Conservation (phyloP, 2,329 filamentous ascomycete genomes). For the Aspergillus amoenus region DNA sequence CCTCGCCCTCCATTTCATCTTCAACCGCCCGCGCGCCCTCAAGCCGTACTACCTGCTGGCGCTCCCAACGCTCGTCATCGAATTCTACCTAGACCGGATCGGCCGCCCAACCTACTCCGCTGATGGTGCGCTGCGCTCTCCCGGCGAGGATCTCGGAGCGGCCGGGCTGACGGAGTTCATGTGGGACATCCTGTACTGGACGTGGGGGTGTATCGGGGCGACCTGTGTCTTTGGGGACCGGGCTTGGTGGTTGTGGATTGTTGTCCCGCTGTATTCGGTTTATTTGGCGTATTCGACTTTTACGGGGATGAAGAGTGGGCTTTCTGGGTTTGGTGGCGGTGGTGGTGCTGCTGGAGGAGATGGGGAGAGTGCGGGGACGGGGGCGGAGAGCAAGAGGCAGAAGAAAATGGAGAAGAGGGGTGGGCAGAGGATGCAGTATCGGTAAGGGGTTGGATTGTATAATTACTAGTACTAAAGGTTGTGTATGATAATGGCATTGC, state of each 20-base stretch:
- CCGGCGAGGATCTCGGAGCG: conserved; percentile 85
- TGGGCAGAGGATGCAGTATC: conserved; percentile 44
- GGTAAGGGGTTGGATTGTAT: conserved; percentile 25
- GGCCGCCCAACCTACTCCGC: conserved; percentile 73
- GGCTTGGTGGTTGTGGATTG: conserved; percentile 65
- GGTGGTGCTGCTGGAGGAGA: conserved; percentile 27
- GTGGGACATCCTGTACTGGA: conserved; percentile 97
- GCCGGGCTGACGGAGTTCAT: conserved; percentile 93
- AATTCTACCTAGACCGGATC: conserved; percentile 81
- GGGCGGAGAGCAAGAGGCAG: conserved; percentile 50
- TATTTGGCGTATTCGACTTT: conserved; percentile 49
- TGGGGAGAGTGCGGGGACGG: conserved; percentile 12
- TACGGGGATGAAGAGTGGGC: conserved; percentile 46
- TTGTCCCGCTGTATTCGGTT: conserved; percentile 49
- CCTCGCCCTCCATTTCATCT: conserved; percentile 65
- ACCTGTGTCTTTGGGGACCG: conserved; percentile 79
- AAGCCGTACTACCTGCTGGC: conserved; percentile 71
- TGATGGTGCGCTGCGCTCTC: conserved; percentile 66
- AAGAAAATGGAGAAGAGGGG: conserved; percentile 55
- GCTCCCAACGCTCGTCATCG: conserved; percentile 71
- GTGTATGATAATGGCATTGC: background rate
- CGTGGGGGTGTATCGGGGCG: conserved; percentile 73
- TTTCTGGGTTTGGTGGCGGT: conserved; percentile 44
- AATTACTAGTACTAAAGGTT: background rate
- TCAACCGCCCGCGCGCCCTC: conserved; percentile 62